Base-by-base conservation (phyloP, 495 filamentous ascomycete species). In the Aspergillus affinis region DNA sequence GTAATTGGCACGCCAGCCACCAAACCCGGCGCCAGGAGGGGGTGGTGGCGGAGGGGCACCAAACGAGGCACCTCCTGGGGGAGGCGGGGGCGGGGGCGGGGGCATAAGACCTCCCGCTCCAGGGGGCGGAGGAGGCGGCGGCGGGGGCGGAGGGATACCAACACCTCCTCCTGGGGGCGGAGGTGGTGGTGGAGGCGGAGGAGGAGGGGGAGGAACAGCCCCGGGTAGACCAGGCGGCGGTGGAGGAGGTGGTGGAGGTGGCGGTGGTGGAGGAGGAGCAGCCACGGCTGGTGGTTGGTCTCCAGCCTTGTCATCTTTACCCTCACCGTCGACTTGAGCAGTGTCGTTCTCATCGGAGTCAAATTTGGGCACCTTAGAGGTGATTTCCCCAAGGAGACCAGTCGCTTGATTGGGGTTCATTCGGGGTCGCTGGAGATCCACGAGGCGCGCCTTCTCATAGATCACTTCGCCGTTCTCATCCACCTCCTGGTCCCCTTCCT, bases 371-470 rank as follows among this genome's bases (percentile, higher is more conserved):
- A 93, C 82, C 74, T 90, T 95, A 30, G 82, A 80, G 29, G 89
- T 83, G 64, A 98, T 89, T 70, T 98, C 93, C 61, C 83, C 86
- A 17, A 97, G 77, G 51, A 95, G 80, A 20, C 86, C 90, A 61
- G 86, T 86, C 20, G 88, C 85, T 67, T 93, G 88, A 64, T 83
- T 81, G 45, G 87, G 78, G 65, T 88, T 84, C 82, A 95, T 80
- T 63, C 88, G 87, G 10, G 90, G 91, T 50, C 88, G 84, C 66
- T 82, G 86, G 63, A 88, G 77, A 55, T 89, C 85, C 61, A 88
- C 81, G 50, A 90, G 64, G 53, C 86, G 81, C 26, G 88, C 85
- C 68, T 84, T 88, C 61, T 88, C 86, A 63, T 86, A 88, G 8
- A 88, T 69, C 30, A 82, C 69, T 32, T 77, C 74, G 45, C 72